phyloP scores from a whole-genome alignment of 2,329 filamentous ascomycete species.

The Trematosphaeria pertusa region DNA sequence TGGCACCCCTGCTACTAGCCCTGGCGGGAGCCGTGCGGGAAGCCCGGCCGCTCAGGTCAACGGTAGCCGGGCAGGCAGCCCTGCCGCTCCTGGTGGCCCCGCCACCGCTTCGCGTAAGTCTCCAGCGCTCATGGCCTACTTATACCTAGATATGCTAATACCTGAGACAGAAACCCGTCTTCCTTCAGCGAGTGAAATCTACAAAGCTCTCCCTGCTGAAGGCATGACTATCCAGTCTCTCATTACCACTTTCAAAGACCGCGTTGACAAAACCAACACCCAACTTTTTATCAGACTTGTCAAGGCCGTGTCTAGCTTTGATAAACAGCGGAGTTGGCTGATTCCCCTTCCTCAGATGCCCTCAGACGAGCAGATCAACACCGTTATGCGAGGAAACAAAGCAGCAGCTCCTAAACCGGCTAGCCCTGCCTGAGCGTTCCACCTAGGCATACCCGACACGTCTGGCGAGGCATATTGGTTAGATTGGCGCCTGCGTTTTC shows the following conservation, averaged over 20 bases:
- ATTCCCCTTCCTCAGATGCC: slow-evolving; percentile 41
- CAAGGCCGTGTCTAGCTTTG: slow-evolving; percentile 45
- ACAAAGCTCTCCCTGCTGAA: slow-evolving; percentile 51
- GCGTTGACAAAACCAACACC: slow-evolving; percentile 45
- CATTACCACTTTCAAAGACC: slow-evolving; percentile 50
- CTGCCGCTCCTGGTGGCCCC: slow-evolving; percentile 20
- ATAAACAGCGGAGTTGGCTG: slow-evolving; percentile 37
- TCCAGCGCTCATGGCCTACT: neutral
- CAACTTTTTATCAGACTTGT: slow-evolving; percentile 54
- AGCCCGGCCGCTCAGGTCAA: slow-evolving; percentile 49
- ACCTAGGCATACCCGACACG: no score
- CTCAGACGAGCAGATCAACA: slow-evolving; percentile 34
- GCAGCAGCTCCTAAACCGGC: slow-evolving; percentile 2
- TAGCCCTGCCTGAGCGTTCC: slow-evolving; percentile 4
- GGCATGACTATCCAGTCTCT: slow-evolving; percentile 53
- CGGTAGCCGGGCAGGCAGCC: slow-evolving; percentile 40
- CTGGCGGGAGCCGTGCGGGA: slow-evolving; percentile 64
- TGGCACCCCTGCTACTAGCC: slow-evolving; percentile 65
- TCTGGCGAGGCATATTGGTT: no score
- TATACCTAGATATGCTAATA: slow-evolving; percentile 3
- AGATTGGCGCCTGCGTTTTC: no score
- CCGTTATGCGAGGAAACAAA: slow-evolving; percentile 20
- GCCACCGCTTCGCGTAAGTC: slow-evolving; percentile 17
- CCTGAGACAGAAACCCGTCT: slow-evolving; percentile 28
- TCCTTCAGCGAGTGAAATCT: slow-evolving; percentile 54